Percentiles rank a stretch among this genome's conserved stretches.
phyloP scores from a whole-genome alignment of 164 flowering plant genomes.

The Aristolochia contorta region DNA sequence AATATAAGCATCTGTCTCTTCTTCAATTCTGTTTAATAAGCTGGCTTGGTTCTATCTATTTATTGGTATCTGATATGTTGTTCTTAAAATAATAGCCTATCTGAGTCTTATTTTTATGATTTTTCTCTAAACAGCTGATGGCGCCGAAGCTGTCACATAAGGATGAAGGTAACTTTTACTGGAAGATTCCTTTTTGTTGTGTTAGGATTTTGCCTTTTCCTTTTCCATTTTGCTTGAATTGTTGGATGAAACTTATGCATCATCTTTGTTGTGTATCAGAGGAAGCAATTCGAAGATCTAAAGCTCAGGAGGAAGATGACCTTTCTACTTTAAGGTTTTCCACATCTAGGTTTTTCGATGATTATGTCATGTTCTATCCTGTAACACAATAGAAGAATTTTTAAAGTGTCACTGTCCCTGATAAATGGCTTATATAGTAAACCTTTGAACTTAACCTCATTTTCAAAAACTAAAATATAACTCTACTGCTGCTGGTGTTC shows the following conservation, averaged over 20 bases:
- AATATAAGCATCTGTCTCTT: no score
- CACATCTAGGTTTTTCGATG: not conserved
- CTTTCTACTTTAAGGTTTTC: slow-evolving; percentile 52
- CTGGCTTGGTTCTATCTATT: no score
- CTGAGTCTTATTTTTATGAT: not conserved
- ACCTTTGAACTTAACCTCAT: no score
- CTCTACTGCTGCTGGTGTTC: not conserved
- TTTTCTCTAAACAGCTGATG: slow-evolving; percentile 38
- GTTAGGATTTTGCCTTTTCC: not conserved
- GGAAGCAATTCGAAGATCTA: slow-evolving; percentile 73
- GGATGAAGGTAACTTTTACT: slow-evolving; percentile 58
- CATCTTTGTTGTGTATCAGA: slow-evolving; percentile 32
- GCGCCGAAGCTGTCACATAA: slow-evolving; percentile 49
- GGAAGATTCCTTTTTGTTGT: not conserved
- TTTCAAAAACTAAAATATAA: no score
- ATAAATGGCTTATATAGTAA: no score
- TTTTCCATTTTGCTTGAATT: not conserved
- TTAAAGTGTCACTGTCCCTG: no score
- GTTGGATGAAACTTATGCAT: not conserved
- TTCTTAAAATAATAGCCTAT: no score
- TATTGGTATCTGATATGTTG: no score
- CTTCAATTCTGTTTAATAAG: no score
- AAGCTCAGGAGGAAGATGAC: slow-evolving; percentile 60
- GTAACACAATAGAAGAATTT: no score
- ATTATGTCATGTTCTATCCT: not conserved